phyloP scores from a whole-genome alignment of 371 early-diverging fungal genomes.

The Choanephora cucurbitarum region DNA sequence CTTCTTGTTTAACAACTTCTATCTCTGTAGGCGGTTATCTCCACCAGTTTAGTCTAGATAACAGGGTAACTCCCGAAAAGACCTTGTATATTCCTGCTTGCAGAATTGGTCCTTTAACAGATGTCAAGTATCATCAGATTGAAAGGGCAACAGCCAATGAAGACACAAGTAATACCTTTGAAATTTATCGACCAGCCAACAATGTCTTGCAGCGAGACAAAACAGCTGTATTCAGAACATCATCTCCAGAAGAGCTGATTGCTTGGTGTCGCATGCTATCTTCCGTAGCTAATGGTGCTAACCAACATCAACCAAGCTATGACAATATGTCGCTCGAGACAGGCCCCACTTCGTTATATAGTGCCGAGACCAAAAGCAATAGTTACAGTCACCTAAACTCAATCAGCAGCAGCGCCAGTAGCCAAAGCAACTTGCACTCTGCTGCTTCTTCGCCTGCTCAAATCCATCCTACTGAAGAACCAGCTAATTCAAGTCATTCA shows the following conservation, averaged over 20 bases:
- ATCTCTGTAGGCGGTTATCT: constrained; percentile 39
- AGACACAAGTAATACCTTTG: constrained; percentile 16
- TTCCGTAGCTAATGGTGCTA: constrained; percentile 9
- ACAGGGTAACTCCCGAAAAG: constrained; percentile 42
- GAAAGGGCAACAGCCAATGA: constrained; percentile 1
- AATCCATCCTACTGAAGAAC: no score
- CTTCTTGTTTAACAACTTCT: no score
- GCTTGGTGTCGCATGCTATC: constrained; percentile 20
- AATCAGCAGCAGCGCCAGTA: no score
- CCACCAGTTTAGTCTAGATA: constrained; percentile 42
- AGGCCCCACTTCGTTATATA: no score
- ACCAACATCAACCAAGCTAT: no score
- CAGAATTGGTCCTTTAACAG: constrained; percentile 27
- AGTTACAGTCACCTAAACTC: no score
- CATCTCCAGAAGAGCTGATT: constrained; percentile 15
- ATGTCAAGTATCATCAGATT: constrained; percentile 14
- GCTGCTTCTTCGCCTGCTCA: no score
- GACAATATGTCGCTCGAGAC: not conserved
- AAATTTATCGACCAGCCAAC: constrained; percentile 18
- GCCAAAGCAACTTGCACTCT: no score
- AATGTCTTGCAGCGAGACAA: constrained; percentile 29
- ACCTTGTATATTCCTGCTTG: constrained; percentile 40
- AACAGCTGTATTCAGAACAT: constrained; percentile 16
- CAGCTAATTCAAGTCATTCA: no score
- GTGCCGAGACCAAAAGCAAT: no score